A percentile compares a stretch with the other conserved stretches of the same genome.
Conservation (phyloP, 2,329 filamentous ascomycete species). For the Penicillium sp. region DNA sequence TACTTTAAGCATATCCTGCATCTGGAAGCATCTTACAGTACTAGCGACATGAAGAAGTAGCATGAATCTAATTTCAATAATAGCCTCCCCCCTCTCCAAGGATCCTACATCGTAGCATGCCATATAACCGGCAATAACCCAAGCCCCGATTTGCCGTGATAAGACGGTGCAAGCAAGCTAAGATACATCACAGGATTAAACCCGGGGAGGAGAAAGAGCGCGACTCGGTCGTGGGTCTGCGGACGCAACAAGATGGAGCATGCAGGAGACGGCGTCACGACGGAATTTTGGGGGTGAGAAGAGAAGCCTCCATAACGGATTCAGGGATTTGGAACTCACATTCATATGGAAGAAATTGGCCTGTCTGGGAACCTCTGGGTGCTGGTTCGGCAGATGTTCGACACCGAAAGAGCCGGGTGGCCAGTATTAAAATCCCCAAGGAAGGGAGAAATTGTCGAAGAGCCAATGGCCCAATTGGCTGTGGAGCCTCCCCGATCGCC, state of each 20-base stretch:
- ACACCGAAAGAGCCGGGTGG: conserved; percentile 21
- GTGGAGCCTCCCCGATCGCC: conserved; percentile 17
- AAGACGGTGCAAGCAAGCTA: background rate
- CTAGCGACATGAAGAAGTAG: background rate
- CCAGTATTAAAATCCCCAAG: conserved; percentile 11
- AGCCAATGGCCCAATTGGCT: conserved; percentile 9
- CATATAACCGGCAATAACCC: conserved; percentile 14
- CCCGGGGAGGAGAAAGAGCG: conserved; percentile 5
- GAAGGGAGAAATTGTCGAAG: conserved; percentile 1
- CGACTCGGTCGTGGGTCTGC: conserved; percentile 14
- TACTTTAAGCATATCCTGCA: background rate
- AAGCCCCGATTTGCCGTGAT: conserved; percentile 14
- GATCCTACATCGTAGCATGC: background rate
- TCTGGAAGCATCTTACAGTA: background rate
- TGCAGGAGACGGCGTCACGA: background rate
- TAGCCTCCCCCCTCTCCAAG: background rate
- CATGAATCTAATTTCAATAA: background rate
- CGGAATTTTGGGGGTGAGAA: background rate
- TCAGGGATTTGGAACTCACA: background rate
- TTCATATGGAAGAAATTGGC: background rate
- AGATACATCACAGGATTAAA: conserved; percentile 10
- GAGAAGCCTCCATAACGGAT: background rate
- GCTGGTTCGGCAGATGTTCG: conserved; percentile 24
- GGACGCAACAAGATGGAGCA: conserved; percentile 6
- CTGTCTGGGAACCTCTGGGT: too few relatives aligned